Evolutionary conservation across 2,329 filamentous ascomycete species (phyloP).

Genomic region (Aciculosporium take): DNA sequence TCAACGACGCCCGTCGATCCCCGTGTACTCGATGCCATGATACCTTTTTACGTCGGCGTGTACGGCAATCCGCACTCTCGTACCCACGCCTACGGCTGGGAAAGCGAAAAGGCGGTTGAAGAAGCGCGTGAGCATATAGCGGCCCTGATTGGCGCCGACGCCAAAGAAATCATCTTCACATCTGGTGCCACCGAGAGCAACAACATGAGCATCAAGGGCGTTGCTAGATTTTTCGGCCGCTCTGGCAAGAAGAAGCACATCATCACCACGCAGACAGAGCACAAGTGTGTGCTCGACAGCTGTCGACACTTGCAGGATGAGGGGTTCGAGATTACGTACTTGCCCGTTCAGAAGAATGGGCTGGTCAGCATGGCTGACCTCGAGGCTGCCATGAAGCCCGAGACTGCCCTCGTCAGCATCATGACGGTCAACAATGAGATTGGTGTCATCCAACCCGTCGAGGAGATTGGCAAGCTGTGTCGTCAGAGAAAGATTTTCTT

Average conservation of each 20-base stretch:
- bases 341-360: conserved; percentile 80
- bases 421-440: conserved; percentile 99
- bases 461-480: conserved; percentile 86
- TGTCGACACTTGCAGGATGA: conserved; percentile 95
- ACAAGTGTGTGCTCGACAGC: conserved; percentile 97
- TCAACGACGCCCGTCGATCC: conserved; percentile 92
- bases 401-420: conserved; percentile 85
- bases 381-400: conserved; percentile 76
- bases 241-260: conserved; percentile 97
- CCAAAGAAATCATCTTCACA: conserved; percentile 98
- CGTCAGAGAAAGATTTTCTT: conserved; percentile 90
- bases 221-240: conserved; percentile 86
- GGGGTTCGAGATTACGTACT: conserved; percentile 91
- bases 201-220: conserved; percentile 99
- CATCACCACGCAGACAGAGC: conserved; percentile 92
- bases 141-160: conserved; percentile 75
- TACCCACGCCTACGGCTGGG: conserved; percentile 97
- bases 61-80: conserved; percentile 96
- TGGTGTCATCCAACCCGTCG: conserved; percentile 92
- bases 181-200: conserved; percentile 97
- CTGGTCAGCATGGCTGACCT: conserved; percentile 72
- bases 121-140: conserved; percentile 74
- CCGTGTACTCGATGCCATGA: conserved; percentile 88
- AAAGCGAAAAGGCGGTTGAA: conserved; percentile 89
- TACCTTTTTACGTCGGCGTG: conserved; percentile 82